Evolutionary conservation across 2,329 filamentous ascomycete species (phyloP).

Genomic region (Aureobasidium sp.): DNA sequence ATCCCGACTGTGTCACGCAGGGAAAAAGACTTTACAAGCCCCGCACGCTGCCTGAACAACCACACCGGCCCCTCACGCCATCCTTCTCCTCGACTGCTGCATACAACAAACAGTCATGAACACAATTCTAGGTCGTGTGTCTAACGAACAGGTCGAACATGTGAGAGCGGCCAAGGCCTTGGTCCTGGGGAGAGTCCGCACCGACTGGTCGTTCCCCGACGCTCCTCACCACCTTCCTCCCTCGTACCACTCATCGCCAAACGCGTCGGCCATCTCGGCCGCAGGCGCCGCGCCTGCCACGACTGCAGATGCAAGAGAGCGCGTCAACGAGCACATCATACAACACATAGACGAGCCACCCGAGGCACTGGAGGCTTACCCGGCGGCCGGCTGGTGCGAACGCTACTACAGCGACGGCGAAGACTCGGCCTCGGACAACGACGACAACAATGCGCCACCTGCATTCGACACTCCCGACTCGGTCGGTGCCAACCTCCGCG

Average conservation of each 20-base stretch:
- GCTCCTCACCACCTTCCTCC: constrained; percentile 20
- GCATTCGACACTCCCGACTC: constrained; percentile 37
- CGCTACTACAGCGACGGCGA: constrained; percentile 33
- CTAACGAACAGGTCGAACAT: constrained; percentile 28
- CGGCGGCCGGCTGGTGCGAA: constrained; percentile 29
- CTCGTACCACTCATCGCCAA: too few species aligned
- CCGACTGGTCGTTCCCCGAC: constrained; percentile 38
- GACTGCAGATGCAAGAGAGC: not conserved
- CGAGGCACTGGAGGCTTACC: too few species aligned
- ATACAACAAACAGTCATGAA: constrained; percentile 13
- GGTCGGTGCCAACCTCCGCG: constrained; percentile 26
- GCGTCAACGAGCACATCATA: constrained; percentile 5
- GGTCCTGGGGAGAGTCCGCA: constrained; percentile 34
- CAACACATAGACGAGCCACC: not conserved
- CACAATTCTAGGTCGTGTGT: constrained; percentile 22
- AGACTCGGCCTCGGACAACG: constrained; percentile 19
- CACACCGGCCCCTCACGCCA: not conserved
- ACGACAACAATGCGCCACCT: constrained; percentile 10
- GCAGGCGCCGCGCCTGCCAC: not conserved
- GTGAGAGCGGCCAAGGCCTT: constrained; percentile 33
- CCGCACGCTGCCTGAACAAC: not conserved
- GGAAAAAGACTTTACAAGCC: not conserved
- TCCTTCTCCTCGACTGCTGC: not conserved
- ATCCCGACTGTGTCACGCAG: not conserved
- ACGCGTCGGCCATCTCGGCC: too few species aligned